Percentiles rank a stretch among this genome's conserved stretches.
phyloP scores from a whole-genome alignment of 2,329 filamentous ascomycete species.

The Paradendryphiella salina region DNA sequence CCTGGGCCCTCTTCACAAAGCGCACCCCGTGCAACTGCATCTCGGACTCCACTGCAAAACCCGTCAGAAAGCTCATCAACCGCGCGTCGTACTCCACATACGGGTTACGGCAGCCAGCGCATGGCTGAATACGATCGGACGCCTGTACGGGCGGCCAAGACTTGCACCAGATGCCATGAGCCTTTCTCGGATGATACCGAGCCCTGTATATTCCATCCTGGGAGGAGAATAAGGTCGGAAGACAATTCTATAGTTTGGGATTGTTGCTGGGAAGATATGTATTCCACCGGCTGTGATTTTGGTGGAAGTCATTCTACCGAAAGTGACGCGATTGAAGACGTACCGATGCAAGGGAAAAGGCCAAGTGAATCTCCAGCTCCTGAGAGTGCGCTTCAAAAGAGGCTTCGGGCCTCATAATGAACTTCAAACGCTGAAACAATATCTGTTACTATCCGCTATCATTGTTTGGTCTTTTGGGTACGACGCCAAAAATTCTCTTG shows the following conservation, averaged over 20 bases:
- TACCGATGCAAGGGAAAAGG: background rate
- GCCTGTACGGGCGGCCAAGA: background rate
- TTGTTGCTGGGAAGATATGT: conserved; percentile 16
- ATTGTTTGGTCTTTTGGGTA: background rate
- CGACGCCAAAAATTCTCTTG: no score
- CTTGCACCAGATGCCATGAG: conserved; percentile 22
- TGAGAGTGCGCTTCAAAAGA: background rate
- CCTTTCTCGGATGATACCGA: conserved; percentile 7
- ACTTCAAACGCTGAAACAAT: background rate
- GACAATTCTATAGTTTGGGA: conserved; percentile 6
- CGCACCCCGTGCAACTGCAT: background rate
- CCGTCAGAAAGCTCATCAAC: background rate
- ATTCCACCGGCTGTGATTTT: conserved; percentile 18
- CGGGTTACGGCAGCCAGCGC: background rate
- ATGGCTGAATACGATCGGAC: background rate
- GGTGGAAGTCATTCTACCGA: conserved; percentile 8
- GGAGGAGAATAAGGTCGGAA: conserved; percentile 1
- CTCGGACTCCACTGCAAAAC: background rate
- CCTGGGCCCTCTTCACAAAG: conserved; percentile 11
- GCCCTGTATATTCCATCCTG: conserved; percentile 26
- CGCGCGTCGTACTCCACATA: background rate
- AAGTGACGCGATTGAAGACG: background rate
- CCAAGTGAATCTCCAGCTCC: conserved; percentile 6
- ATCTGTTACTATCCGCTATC: no score
- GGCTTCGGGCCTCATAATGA: background rate